These are phyloP conservation scores for Drosera spatulata DNA, from an alignment of 179 eudicot genomes.

Conservation along the genomic window DNA sequence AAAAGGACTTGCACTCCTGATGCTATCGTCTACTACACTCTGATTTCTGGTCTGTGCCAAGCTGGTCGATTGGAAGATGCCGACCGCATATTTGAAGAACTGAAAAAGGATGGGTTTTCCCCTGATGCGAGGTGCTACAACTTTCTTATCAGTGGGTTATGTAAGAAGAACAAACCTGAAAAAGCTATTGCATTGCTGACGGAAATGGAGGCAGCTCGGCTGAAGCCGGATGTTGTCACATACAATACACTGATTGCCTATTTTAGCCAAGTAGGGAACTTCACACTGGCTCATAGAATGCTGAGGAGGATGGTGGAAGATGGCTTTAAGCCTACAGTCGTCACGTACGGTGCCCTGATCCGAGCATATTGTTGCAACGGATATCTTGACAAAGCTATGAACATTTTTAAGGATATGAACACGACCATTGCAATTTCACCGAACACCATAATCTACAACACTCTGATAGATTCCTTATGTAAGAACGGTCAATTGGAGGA, in stretches of 20 bases:
- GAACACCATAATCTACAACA: constrained; percentile 68
- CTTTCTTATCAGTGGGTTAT: constrained; percentile 55
- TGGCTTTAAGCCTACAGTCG: constrained; percentile 43
- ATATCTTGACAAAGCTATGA: constrained; percentile 50
- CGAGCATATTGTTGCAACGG: constrained; percentile 44
- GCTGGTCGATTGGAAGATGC: constrained; percentile 70
- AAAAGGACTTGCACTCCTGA: constrained; percentile 35
- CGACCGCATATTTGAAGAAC: constrained; percentile 23
- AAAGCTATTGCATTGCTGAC: constrained; percentile 42
- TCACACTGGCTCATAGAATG: constrained; percentile 31
- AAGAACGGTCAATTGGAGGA: constrained; percentile 22
- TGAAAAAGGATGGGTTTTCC: constrained; percentile 52
- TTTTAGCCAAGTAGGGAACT: constrained; percentile 45
- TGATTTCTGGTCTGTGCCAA: constrained; percentile 56
- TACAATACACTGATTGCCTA: constrained; percentile 60
- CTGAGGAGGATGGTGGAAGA: constrained; percentile 46
- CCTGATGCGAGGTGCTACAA: constrained; percentile 63
- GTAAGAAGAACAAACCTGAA: constrained; percentile 47
- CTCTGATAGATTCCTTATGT: constrained; percentile 54
- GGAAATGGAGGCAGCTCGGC: constrained; percentile 45
- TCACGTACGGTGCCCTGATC: constrained; percentile 63
- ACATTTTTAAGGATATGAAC: constrained; percentile 44
- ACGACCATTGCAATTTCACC: constrained; percentile 32
- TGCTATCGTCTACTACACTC: constrained; percentile 50
- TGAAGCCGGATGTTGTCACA: constrained; percentile 56